Conservation (phyloP, 345 rosid species). For the Kernera saxatilis region DNA sequence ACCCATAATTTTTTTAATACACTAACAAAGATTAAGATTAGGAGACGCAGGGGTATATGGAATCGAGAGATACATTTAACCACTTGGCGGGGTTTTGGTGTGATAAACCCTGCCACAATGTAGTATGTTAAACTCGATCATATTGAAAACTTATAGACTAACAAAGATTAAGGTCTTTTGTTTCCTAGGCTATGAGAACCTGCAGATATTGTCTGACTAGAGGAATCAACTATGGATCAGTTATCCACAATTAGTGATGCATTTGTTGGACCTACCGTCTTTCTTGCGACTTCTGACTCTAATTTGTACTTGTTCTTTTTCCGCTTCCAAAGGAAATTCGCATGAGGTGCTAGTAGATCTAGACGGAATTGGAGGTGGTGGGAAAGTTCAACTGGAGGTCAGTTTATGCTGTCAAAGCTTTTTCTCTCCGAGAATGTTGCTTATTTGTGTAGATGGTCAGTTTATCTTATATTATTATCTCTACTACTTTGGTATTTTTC, state of each 20-base stretch:
- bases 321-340: slow-evolving; percentile 47
- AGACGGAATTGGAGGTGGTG: slow-evolving; percentile 98
- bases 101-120: background rate
- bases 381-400: slow-evolving; percentile 85
- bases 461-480: background rate
- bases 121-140: background rate
- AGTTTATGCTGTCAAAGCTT: slow-evolving; percentile 12
- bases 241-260: background rate
- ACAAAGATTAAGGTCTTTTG: background rate
- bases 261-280: background rate
- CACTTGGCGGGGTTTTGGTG: background rate
- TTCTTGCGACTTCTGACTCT: background rate
- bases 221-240: background rate
- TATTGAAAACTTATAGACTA: background rate
- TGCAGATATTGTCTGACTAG: background rate
- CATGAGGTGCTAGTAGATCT: slow-evolving; percentile 69
- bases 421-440: background rate
- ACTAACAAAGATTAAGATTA: background rate
- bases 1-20: background rate
- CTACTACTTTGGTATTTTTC: background rate
- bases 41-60: background rate
- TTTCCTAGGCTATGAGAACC: background rate
- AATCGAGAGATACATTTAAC: background rate
- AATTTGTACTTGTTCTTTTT: background rate
- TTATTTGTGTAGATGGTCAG: background rate